phyloP scores from a whole-genome alignment of 495 filamentous ascomycete genomes.

The Penicillium silybi region DNA sequence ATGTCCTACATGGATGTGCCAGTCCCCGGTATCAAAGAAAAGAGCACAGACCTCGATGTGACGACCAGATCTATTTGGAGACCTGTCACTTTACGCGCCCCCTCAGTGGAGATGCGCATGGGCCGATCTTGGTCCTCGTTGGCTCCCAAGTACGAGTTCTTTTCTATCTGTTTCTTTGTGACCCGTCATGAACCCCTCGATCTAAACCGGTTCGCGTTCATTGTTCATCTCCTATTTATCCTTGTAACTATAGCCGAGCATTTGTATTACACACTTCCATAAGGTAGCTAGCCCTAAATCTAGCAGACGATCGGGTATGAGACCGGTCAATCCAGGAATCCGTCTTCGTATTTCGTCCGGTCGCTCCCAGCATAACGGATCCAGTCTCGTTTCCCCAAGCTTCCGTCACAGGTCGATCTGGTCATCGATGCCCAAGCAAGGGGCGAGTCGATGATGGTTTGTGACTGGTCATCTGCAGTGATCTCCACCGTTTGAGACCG shows the following conservation, averaged over 20 bases:
- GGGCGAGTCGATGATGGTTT: neutral
- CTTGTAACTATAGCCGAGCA: neutral
- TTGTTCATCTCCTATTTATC: neutral
- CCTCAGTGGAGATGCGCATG: neutral
- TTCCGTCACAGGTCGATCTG: neutral
- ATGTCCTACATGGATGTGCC: neutral
- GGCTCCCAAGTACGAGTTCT: neutral
- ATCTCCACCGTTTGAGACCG: neutral
- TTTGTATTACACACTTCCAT: neutral
- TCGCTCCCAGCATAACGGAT: neutral
- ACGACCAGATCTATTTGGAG: conserved; percentile 20
- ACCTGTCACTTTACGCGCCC: conserved; percentile 19
- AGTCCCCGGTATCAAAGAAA: neutral
- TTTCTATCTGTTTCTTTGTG: neutral
- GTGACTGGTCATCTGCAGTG: neutral
- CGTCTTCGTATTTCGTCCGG: neutral
- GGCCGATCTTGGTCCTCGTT: neutral
- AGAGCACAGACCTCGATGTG: conserved; percentile 13
- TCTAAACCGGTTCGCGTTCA: conserved; percentile 1
- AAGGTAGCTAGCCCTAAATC: neutral
- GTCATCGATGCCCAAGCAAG: neutral
- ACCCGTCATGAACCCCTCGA: conserved; percentile 17
- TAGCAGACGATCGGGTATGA: neutral
- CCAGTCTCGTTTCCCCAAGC: neutral
- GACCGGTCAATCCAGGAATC: neutral